phyloP scores from a whole-genome alignment of 805 yeast genomes.

The Ascoidea rubescens region DNA sequence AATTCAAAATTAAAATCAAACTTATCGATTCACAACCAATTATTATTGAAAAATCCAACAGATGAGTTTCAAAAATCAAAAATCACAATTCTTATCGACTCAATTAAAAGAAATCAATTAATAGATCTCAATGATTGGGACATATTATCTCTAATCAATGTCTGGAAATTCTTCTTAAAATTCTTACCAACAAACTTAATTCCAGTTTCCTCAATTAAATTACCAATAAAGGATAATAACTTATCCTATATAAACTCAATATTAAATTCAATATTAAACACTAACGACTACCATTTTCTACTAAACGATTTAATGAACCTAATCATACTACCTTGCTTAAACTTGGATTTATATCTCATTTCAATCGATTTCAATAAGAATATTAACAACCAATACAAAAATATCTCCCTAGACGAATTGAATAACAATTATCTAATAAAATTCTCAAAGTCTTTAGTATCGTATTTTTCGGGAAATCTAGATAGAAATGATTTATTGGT shows the following conservation, averaged over 20 bases:
- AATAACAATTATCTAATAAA: slow-evolving; percentile 11
- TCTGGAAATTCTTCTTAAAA: slow-evolving; percentile 29
- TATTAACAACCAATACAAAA: slow-evolving; percentile 18
- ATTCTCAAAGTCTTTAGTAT: slow-evolving; percentile 32
- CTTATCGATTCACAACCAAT: slow-evolving; percentile 11
- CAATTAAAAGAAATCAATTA: slow-evolving; percentile 33
- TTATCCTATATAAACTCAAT: slow-evolving; percentile 24
- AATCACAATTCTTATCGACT: slow-evolving; percentile 17
- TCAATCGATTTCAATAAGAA: slow-evolving; percentile 20
- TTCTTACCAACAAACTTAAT: slow-evolving; percentile 42
- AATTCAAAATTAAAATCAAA: too few relatives aligned
- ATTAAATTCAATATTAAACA: slow-evolving; percentile 21
- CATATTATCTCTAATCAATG: slow-evolving; percentile 33
- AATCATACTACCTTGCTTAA: slow-evolving; percentile 25
- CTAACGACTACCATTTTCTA: slow-evolving; percentile 19
- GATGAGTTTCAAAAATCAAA: slow-evolving; percentile 6
- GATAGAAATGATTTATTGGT: slow-evolving; percentile 31
- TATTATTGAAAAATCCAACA: slow-evolving; percentile 11
- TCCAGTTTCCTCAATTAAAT: slow-evolving; percentile 29
- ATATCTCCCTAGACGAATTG: background rate
- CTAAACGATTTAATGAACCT: slow-evolving; percentile 10
- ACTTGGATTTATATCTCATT: slow-evolving; percentile 27
- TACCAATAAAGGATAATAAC: slow-evolving; percentile 40
- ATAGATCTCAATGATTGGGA: slow-evolving; percentile 44
- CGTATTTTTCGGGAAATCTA: slow-evolving; percentile 40